Percentiles rank a stretch among this genome's conserved stretches.
These are phyloP conservation scores for Centella asiatica DNA, from an alignment of 129 eudicot genomes.

Conservation along the genomic window DNA sequence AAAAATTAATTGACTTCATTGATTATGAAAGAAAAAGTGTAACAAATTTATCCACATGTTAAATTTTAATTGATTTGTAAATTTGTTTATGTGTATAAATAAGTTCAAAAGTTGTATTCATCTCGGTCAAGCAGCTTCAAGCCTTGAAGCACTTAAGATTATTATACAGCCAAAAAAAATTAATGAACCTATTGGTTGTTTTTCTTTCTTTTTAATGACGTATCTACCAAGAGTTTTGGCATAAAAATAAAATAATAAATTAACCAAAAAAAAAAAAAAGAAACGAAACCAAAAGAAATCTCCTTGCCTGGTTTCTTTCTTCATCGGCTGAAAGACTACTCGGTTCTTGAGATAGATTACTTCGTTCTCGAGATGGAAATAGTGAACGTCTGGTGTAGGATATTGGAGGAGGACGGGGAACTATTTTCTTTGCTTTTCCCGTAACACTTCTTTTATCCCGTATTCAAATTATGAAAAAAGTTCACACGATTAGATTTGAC, in stretches of 20 bases:
- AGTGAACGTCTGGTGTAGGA: slow-evolving; percentile 29
- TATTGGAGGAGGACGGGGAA: slow-evolving; percentile 57
- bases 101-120: too few relatives aligned
- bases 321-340: slow-evolving; percentile 34
- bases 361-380: slow-evolving; percentile 16
- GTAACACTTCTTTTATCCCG: slow-evolving; percentile 34
- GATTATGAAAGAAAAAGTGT: too few relatives aligned
- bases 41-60: too few relatives aligned
- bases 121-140: too few relatives aligned
- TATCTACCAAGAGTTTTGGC: slow-evolving; percentile 1
- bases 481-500: not conserved
- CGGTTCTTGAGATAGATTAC: slow-evolving; percentile 19
- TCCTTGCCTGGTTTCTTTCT: slow-evolving; percentile 44
- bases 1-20: too few relatives aligned
- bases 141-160: too few relatives aligned
- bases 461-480: not conserved
- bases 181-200: too few relatives aligned
- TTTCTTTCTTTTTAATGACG: too few relatives aligned
- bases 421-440: slow-evolving; percentile 48
- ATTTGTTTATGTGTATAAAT: too few relatives aligned
- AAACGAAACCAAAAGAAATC: too few relatives aligned
- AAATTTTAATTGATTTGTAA: too few relatives aligned
- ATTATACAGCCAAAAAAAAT: too few relatives aligned
- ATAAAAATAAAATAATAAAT: not conserved
- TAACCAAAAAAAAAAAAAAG: not conserved